Evolutionary conservation across 2,329 filamentous ascomycete genomes (phyloP).

Genomic region (Juglanconis juglandina): DNA sequence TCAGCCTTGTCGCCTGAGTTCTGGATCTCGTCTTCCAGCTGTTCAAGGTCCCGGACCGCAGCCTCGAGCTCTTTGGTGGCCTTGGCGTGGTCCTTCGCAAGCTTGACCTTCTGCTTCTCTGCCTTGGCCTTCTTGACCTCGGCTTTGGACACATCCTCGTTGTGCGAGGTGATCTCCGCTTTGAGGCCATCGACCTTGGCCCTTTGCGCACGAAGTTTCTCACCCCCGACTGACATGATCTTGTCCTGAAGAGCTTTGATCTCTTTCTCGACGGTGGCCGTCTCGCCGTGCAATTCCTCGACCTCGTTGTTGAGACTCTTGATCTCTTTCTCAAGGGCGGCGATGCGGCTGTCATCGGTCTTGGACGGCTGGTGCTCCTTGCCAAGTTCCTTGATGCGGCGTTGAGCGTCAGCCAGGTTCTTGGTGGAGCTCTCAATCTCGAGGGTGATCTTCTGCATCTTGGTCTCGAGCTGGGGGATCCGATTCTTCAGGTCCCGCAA

Average conservation of each 20-base stretch:
- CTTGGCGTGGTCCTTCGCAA: conserved; percentile 77
- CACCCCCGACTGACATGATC: conserved; percentile 97
- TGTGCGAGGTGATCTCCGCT: conserved; percentile 75
- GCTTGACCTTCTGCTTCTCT: conserved; percentile 85
- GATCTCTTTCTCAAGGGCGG: conserved; percentile 74
- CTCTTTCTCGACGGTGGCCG: conserved; percentile 84
- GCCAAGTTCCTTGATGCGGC: conserved; percentile 79
- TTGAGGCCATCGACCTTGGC: conserved; percentile 87
- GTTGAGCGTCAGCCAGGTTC: conserved; percentile 79
- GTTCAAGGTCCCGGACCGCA: conserved; percentile 69
- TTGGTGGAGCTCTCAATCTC: conserved; percentile 84
- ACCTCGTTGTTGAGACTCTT: conserved; percentile 72
- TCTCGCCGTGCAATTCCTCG: conserved; percentile 75
- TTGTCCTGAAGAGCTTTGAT: conserved; percentile 91
- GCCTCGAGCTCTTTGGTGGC: conserved; percentile 75
- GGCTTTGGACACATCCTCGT: conserved; percentile 78
- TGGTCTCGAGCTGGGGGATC: conserved; percentile 81
- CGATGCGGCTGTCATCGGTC: conserved; percentile 71
- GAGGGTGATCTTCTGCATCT: conserved; percentile 83
- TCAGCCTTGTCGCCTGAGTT: conserved; percentile 74
- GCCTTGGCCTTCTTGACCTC: conserved; percentile 89
- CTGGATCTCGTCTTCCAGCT: conserved; percentile 73
- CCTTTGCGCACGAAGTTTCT: conserved; percentile 85
- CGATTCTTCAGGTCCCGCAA: conserved; percentile 71
- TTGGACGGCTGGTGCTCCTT: conserved; percentile 79